Base-by-base conservation (phyloP, 441 rosid species). In the Rhodomyrtus psidioides region DNA sequence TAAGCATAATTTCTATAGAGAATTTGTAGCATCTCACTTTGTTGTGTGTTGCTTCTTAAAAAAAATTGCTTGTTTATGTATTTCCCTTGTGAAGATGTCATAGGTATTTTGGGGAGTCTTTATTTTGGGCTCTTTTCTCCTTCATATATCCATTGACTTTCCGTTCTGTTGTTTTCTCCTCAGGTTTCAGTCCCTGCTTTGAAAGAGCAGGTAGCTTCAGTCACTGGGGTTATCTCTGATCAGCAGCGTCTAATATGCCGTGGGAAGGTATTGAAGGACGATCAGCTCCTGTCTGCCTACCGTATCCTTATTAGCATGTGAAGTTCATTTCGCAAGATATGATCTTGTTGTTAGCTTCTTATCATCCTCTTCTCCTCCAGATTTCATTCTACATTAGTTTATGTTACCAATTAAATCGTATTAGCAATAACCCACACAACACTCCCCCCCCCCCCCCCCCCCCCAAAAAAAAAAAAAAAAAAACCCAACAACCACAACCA, bases 231-330 rank as follows among this genome's bases (percentile, higher is more conserved):
- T 55, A 91, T 96, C 81, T 93, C 99, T 12, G 98, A 97, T 84
- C 98, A 96, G 89, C 99, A 97, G 74, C 95, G 99, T 56, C 89
- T 97, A 85, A 96, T 97, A 89, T 97, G 99, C 87, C 98, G 98
- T 30, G 99, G 99, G 86, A 94, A 92, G 91, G 98, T 97, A 83
- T 85, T 97, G 86, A 97, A 94, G 89, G 99, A 97, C 85, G 99
- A 97, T 88, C 98, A 97, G 85, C 96, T 97, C 30, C 94, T 97
- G 74, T 97, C 99, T 90, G 99, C 99, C 19, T 96, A 96, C 83
- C 98, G 99, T 96, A 97, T 97, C 97, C 96, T 92, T 91, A 58
- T 81, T 27, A 65, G 79, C 46, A 65, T 65, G 4, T 34, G 49
- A 65, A 62, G 75, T 62, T 62, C 24, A 62, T 62, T 28, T 62